These are phyloP conservation scores for Debaryomyces subglobosus DNA, from an alignment of 1,139 yeast genomes.

Conservation along the genomic window DNA sequence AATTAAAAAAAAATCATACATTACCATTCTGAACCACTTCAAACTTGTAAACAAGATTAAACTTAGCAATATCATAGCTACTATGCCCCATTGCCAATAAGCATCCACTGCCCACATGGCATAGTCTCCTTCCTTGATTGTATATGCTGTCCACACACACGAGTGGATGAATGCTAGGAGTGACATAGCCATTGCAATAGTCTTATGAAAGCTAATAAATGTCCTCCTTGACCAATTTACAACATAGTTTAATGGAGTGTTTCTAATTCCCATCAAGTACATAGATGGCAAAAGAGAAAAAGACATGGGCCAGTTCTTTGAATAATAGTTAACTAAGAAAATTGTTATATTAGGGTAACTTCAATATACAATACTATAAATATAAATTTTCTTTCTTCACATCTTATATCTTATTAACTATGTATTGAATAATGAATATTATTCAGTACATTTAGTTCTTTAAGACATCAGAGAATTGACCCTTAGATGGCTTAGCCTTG, in stretches of 20 bases:
- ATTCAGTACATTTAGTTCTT: conserved; percentile 41
- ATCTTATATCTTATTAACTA: neutral
- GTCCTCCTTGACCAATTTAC: conserved; percentile 2
- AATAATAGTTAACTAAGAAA: neutral
- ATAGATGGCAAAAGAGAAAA: conserved; percentile 9
- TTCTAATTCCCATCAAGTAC: conserved; percentile 10
- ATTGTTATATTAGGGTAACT: conserved; percentile 6
- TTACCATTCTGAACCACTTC: conserved; percentile 14
- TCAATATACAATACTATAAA: conserved; percentile 5
- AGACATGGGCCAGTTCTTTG: no score
- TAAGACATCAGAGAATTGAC: conserved; percentile 69
- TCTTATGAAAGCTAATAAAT: conserved; percentile 9
- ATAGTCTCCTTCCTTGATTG: conserved; percentile 19
- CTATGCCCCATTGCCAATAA: conserved; percentile 11
- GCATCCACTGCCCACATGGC: conserved; percentile 16
- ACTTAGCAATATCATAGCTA: conserved; percentile 3
- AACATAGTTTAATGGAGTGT: conserved; percentile 6
- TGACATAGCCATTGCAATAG: conserved; percentile 35
- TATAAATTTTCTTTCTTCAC: conserved; percentile 4
- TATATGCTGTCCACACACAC: conserved; percentile 23
- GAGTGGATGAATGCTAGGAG: conserved; percentile 25
- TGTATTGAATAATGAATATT: neutral
- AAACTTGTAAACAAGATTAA: conserved; percentile 5
- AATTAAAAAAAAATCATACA: conserved; percentile 35
- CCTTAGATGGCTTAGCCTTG: conserved; percentile 69